Evolutionary conservation across 1,139 yeast genomes (phyloP).

Genomic region (Suhomyces coccinellae): DNA sequence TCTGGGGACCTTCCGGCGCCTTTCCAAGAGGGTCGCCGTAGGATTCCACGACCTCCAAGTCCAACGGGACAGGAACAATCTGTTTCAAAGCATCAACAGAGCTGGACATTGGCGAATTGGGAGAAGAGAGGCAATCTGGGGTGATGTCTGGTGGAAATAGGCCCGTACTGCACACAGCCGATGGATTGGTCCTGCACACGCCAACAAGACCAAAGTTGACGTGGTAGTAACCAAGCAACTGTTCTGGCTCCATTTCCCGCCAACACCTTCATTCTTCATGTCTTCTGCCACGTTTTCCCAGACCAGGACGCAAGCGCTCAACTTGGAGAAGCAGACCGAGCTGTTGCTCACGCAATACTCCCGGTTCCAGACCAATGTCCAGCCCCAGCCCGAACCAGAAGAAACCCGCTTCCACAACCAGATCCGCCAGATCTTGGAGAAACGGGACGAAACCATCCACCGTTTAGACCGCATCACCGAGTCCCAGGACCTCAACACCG

Average conservation of each 20-base stretch:
- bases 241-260: too few species aligned
- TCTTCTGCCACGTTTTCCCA: conserved; percentile 42
- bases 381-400: conserved; percentile 51
- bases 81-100: conserved; percentile 5
- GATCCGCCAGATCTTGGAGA: conserved; percentile 42
- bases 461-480: conserved; percentile 50
- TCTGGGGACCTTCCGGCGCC: background rate
- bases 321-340: conserved; percentile 46
- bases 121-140: background rate
- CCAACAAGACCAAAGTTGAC: conserved; percentile 3
- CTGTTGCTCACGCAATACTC: conserved; percentile 37
- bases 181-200: conserved; percentile 3
- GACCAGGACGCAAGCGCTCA: conserved; percentile 40
- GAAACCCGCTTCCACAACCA: conserved; percentile 61
- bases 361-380: conserved; percentile 28
- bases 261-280: conserved; percentile 21
- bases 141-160: background rate
- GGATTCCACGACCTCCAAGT: conserved; percentile 2
- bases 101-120: background rate
- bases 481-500: conserved; percentile 49
- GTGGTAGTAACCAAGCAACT: background rate
- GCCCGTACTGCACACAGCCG: background rate
- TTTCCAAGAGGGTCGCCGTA: background rate
- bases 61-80: conserved; percentile 11
- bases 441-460: conserved; percentile 33